phyloP scores from a whole-genome alignment of 129 eudicot species.

The Heracleum sosnowskyi region DNA sequence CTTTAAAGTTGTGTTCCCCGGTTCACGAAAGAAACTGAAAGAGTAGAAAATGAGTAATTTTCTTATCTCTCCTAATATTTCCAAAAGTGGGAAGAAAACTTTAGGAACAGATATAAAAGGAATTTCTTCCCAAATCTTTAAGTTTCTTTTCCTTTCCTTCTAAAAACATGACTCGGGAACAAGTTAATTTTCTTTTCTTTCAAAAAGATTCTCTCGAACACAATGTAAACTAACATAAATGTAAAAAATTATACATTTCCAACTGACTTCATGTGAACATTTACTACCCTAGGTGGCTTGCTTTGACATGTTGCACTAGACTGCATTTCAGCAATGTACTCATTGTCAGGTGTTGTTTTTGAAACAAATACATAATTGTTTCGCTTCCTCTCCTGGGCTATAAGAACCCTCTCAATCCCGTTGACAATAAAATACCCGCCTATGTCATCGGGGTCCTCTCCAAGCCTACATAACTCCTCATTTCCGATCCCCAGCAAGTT shows the following conservation, averaged over 20 bases:
- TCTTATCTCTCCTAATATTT: neutral
- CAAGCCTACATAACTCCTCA: slow-evolving; percentile 70
- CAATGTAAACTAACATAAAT: neutral
- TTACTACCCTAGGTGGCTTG: slow-evolving; percentile 54
- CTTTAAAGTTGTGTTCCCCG: too few relatives aligned
- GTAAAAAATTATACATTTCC: slow-evolving; percentile 37
- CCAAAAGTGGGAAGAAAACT: too few relatives aligned
- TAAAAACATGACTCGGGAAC: too few relatives aligned
- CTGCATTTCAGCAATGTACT: slow-evolving; percentile 61
- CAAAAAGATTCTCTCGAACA: neutral
- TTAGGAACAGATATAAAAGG: neutral
- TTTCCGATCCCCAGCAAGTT: slow-evolving; percentile 46
- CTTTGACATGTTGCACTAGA: slow-evolving; percentile 57
- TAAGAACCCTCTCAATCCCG: slow-evolving; percentile 72
- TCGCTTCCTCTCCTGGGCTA: slow-evolving; percentile 79
- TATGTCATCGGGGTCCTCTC: slow-evolving; percentile 70
- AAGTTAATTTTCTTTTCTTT: too few relatives aligned
- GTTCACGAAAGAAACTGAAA: too few relatives aligned
- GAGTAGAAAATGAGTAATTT: too few relatives aligned
- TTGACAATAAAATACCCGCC: slow-evolving; percentile 76
- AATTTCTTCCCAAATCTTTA: too few relatives aligned
- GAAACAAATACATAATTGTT: slow-evolving; percentile 74
- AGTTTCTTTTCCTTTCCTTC: too few relatives aligned
- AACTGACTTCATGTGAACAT: slow-evolving; percentile 54
- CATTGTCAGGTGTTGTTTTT: slow-evolving; percentile 58